Evolutionary conservation across 2,329 filamentous ascomycete species (phyloP), one percentile per base, ranked within the genome.

Genomic region (Colletotrichum higginsianum): DNA sequence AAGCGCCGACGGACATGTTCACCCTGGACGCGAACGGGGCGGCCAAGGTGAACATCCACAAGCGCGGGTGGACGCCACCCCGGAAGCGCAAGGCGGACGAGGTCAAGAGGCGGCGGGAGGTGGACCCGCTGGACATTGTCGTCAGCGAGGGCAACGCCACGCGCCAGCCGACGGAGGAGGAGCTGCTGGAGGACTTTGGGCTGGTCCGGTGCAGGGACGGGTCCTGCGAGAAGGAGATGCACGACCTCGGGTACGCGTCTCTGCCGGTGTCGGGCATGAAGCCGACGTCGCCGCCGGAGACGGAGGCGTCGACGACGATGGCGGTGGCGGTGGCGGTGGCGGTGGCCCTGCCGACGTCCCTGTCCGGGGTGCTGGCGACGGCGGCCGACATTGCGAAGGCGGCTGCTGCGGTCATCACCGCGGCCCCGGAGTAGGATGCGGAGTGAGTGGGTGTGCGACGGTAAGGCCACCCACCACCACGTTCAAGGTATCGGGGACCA

Each of bases 201-300:
- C 50, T 53, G 50, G 50, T 53, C 50, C 50, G 50, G 50, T 53
- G 50, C 26, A 53, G 50, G 50, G 50, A 53, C 50, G 50, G 50
- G 50, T 53, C 50, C 50, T 53, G 50, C 50, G 26, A 35, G 50
- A 35, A n/a, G 50, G 50, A 53, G 50, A 53, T 53, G 50, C 26
- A 53, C 50, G 50, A 53, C 50, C 50, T 53, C 26, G 50, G 50
- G 50, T 53, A 53, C 50, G 50, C 50, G 50, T 53, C 50, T 35
- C 50, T 53, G 50, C 50, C 50, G 50, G 50, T 53, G 50, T 53
- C 50, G 50, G 50, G 23, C 26, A 53, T 53, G 50, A 35, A 53
- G 50, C 50, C 50, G 50, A 53, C 50, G 50, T 53, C 50, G 50
- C 50, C 50, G 50, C 50, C 50, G 50, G 50, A 53, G 50, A 53